Conservation (phyloP, 495 filamentous ascomycete genomes). For the Margaritispora aquatica region DNA sequence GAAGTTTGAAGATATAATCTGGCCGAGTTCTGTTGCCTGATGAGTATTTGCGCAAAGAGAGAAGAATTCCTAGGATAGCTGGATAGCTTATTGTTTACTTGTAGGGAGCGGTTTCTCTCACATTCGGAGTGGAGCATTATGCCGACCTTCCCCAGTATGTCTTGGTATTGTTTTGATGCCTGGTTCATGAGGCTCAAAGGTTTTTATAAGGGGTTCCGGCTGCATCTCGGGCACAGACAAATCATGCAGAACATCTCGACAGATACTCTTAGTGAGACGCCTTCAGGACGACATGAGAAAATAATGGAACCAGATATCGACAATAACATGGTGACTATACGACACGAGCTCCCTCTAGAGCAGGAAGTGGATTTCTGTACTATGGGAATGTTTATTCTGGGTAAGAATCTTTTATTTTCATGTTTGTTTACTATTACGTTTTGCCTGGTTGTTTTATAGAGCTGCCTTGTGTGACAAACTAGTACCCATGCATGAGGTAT, state of each 20-base stretch:
- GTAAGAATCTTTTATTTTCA: slow-evolving; percentile 37
- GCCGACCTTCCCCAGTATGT: not conserved
- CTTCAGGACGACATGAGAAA: not conserved
- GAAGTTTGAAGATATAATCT: not conserved
- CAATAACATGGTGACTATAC: not conserved
- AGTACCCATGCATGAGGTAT: not conserved
- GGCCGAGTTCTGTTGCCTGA: not conserved
- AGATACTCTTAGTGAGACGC: not conserved
- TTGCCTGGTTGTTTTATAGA: not conserved
- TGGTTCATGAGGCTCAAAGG: not conserved
- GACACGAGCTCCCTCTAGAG: slow-evolving; percentile 6
- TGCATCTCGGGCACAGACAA: too few relatives aligned
- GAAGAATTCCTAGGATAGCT: too few relatives aligned
- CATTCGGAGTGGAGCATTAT: not conserved
- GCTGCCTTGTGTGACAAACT: not conserved
- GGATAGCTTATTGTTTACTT: too few relatives aligned
- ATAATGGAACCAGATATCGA: not conserved
- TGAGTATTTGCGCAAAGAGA: not conserved
- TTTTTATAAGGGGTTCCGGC: not conserved
- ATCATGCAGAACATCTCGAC: too few relatives aligned
- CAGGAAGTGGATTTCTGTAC: slow-evolving; percentile 73
- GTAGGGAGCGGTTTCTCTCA: too few relatives aligned
- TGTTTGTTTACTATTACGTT: slow-evolving; percentile 15
- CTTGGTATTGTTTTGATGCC: not conserved
- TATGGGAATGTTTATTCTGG: slow-evolving; percentile 94